A percentile compares a stretch with the other conserved stretches of the same genome.
Evolutionary conservation across 106 monocot genomes (phyloP).

Genomic region (Cymbidium sinense): DNA sequence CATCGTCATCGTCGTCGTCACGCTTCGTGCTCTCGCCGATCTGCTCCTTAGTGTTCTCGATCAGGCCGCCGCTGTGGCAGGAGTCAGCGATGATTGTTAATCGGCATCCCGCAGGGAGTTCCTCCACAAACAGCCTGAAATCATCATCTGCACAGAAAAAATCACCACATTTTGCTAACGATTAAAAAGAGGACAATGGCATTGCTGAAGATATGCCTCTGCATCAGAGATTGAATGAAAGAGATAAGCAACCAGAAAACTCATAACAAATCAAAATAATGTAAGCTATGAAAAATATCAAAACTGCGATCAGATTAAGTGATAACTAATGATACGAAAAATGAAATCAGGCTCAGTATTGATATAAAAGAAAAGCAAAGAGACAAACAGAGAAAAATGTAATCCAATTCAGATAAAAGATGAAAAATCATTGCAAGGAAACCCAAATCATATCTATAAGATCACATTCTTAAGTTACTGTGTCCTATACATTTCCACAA

Average conservation of each 20-base stretch:
- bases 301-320: not conserved
- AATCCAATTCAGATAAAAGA: not conserved
- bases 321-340: not conserved
- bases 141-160: constrained; percentile 62
- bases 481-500: too few species aligned
- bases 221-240: too few species aligned
- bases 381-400: too few species aligned
- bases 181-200: not conserved
- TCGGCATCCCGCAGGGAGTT: constrained; percentile 50
- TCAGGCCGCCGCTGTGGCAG: constrained; percentile 93
- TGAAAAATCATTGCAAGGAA: not conserved
- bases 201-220: not conserved
- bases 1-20: constrained; percentile 13
- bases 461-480: too few species aligned
- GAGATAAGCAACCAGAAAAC: not conserved
- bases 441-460: not conserved
- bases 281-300: not conserved
- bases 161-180: not conserved
- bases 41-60: constrained; percentile 82
- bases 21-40: constrained; percentile 78
- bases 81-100: constrained; percentile 92
- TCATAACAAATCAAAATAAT: not conserved
- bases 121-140: constrained; percentile 67
- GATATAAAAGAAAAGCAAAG: not conserved
- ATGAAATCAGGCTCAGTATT: not conserved